Evolutionary conservation across 164 flowering plant genomes (phyloP).

Genomic region (Vitis rupestris): DNA sequence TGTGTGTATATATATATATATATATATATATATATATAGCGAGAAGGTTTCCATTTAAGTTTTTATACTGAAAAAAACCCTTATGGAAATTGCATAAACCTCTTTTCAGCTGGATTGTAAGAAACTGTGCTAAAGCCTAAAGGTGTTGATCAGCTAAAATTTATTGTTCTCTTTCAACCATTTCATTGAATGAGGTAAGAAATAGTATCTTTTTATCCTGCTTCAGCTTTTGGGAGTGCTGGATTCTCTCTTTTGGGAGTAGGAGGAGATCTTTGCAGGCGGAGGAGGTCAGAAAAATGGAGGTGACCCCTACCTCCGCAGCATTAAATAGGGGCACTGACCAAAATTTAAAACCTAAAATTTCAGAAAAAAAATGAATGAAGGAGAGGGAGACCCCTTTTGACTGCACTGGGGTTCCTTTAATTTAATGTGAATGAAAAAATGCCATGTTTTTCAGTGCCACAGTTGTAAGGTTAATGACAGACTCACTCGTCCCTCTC

Average conservation of each 20-base stretch:
- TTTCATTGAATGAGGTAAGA: slow-evolving; percentile 10
- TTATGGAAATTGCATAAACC: no score
- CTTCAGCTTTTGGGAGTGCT: slow-evolving; percentile 16
- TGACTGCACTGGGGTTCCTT: slow-evolving; percentile 19
- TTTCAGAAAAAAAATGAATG: neutral
- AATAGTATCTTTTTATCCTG: neutral
- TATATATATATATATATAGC: no score
- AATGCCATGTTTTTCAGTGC: slow-evolving; percentile 78
- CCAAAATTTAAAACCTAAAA: slow-evolving; percentile 14
- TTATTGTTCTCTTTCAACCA: neutral
- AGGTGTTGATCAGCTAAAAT: no score
- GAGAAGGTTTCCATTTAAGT: no score
- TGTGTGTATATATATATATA: no score
- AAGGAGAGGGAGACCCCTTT: slow-evolving; percentile 25
- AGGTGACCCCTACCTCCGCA: neutral
- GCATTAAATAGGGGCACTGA: slow-evolving; percentile 23
- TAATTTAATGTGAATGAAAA: slow-evolving; percentile 25
- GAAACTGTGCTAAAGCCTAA: no score
- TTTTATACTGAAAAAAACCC: no score
- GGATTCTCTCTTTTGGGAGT: slow-evolving; percentile 23
- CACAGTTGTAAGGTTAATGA: slow-evolving; percentile 39
- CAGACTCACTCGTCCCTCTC: slow-evolving; percentile 49
- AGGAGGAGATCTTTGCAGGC: slow-evolving; percentile 20
- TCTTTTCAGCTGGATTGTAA: no score
- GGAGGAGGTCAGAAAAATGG: slow-evolving; percentile 15